Evolutionary conservation across 768 basidiomycete species (phyloP).

Genomic region (Amyloporia xantha): DNA sequence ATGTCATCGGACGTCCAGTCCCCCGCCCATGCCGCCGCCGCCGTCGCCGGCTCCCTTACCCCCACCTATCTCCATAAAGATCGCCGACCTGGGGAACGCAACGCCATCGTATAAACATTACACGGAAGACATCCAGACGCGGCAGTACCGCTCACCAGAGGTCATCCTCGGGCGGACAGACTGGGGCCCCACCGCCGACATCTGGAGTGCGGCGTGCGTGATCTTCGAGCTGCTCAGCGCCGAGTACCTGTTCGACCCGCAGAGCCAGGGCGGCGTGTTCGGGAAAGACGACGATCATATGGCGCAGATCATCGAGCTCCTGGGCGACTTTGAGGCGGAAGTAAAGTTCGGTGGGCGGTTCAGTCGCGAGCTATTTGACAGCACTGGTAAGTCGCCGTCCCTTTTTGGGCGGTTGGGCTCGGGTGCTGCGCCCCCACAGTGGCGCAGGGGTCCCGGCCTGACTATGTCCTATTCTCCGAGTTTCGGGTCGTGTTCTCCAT

Average conservation of each 20-base stretch:
- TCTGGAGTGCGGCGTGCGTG: conserved; percentile 90
- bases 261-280: conserved; percentile 72
- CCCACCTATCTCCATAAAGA: conserved; percentile 76
- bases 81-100: conserved; percentile 91
- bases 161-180: conserved; percentile 83
- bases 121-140: conserved; percentile 95
- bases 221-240: conserved; percentile 88
- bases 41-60: conserved; percentile 8
- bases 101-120: conserved; percentile 87
- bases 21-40: conserved; percentile 7
- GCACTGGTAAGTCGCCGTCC: conserved; percentile 41
- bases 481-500: background rate
- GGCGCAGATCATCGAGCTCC: conserved; percentile 89
- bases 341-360: conserved; percentile 82
- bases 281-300: conserved; percentile 94
- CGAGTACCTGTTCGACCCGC: conserved; percentile 90
- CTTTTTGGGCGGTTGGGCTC: background rate
- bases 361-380: conserved; percentile 80
- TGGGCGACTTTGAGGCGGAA: conserved; percentile 70
- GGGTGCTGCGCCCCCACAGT: background rate
- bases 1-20: background rate
- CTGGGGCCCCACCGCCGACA: conserved; percentile 82
- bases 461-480: background rate
- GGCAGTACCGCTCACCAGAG: conserved; percentile 93
- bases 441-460: background rate